Percentiles rank a stretch among this genome's conserved stretches.
phyloP scores from a whole-genome alignment of 148 eudicot genomes.

The Simmondsia chinensis region DNA sequence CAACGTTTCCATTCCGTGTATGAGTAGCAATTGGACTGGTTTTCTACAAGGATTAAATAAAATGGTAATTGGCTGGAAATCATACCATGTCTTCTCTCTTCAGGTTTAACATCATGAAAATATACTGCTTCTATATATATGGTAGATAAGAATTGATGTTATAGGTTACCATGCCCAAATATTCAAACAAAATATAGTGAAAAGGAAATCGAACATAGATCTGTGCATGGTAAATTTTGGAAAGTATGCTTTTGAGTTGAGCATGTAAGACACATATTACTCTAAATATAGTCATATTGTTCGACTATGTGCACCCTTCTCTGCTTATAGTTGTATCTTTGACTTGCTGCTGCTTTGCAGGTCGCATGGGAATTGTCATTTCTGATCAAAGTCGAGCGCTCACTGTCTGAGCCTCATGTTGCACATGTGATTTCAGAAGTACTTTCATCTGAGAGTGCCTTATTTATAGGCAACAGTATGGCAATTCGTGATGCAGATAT shows the following conservation, averaged over 20 bases:
- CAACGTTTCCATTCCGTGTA: constrained; percentile 20
- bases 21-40: constrained; percentile 42
- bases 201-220: too few relatives aligned
- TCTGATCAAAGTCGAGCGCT: constrained; percentile 38
- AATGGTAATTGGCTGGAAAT: constrained; percentile 32
- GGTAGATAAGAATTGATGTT: too few relatives aligned
- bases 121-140: too few relatives aligned
- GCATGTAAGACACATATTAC: too few relatives aligned
- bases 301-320: too few relatives aligned
- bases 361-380: constrained; percentile 70
- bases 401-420: constrained; percentile 79
- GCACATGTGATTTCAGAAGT: constrained; percentile 43
- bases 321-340: constrained; percentile 2
- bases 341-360: constrained; percentile 25
- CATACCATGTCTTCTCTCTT: background rate
- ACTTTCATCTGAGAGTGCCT: constrained; percentile 53
- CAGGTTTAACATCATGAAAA: constrained; percentile 1
- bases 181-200: too few relatives aligned
- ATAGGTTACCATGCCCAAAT: too few relatives aligned
- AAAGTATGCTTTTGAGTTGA: too few relatives aligned
- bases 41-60: constrained; percentile 45
- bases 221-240: too few relatives aligned
- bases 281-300: too few relatives aligned
- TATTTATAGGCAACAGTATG: constrained; percentile 96
- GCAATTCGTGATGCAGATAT: constrained; percentile 89